These are phyloP conservation scores for Colletotrichum sp. DNA, from an alignment of 2,329 filamentous ascomycete genomes.

Conservation along the genomic window DNA sequence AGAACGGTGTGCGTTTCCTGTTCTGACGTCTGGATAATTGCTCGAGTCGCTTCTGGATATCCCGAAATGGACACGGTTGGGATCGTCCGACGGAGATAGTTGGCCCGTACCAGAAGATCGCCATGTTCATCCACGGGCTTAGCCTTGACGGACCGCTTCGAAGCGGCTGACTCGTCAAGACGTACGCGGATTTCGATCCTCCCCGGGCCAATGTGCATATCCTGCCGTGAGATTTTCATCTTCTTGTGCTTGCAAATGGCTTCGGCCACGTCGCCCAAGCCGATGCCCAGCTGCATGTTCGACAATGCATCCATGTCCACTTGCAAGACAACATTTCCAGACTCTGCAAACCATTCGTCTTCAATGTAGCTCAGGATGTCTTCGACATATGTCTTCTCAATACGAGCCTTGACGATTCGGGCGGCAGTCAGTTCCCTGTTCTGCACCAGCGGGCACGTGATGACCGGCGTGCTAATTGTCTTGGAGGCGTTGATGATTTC, in stretches of 20 bases:
- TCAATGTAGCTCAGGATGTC: constrained; percentile 84
- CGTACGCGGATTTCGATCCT: constrained; percentile 77
- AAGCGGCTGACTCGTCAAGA: constrained; percentile 55
- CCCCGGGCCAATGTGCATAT: constrained; percentile 66
- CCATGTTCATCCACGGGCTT: constrained; percentile 49
- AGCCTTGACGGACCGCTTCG: constrained; percentile 51
- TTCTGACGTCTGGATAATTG: constrained; percentile 85
- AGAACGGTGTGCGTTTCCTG: constrained; percentile 73
- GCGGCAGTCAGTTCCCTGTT: constrained; percentile 77
- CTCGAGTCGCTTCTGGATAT: constrained; percentile 83
- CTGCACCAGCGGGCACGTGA: constrained; percentile 84
- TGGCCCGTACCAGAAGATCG: constrained; percentile 75
- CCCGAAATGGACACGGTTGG: constrained; percentile 88
- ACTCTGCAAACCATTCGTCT: constrained; percentile 82
- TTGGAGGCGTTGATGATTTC: constrained; percentile 99
- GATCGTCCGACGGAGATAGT: constrained; percentile 82
- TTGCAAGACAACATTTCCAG: constrained; percentile 79
- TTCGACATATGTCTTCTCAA: constrained; percentile 91
- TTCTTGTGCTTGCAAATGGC: constrained; percentile 84
- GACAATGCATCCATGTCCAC: constrained; percentile 81
- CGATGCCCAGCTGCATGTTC: constrained; percentile 82
- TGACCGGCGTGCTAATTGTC: constrained; percentile 91
- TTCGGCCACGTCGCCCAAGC: constrained; percentile 71
- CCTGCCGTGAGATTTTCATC: constrained; percentile 73
- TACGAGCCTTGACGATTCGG: constrained; percentile 88